phyloP scores from a whole-genome alignment of 2,329 filamentous ascomycete genomes.

The Alternaria postmessia region DNA sequence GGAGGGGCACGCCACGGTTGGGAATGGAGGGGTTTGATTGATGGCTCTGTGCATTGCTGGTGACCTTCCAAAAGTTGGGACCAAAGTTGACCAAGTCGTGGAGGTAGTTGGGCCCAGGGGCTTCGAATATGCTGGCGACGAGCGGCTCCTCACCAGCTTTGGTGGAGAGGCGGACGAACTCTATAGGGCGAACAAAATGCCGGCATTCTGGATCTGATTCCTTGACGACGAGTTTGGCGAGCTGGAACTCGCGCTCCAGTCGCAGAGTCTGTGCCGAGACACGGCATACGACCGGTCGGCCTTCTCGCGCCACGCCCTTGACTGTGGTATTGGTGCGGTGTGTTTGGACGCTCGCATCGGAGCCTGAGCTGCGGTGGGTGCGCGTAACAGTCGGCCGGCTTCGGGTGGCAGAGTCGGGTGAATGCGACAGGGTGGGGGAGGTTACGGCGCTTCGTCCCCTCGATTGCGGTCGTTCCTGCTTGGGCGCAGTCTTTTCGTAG shows the following conservation, averaged over 20 bases:
- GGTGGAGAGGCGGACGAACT: constrained; percentile 75
- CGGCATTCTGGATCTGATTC: constrained; percentile 75
- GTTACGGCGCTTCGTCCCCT: constrained; percentile 35
- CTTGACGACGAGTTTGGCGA: constrained; percentile 74
- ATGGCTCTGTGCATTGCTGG: constrained; percentile 24
- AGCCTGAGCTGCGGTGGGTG: constrained; percentile 47
- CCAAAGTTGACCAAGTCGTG: constrained; percentile 77
- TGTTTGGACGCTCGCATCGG: constrained; percentile 54
- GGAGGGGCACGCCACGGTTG: constrained; percentile 71
- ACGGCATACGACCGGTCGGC: constrained; percentile 74
- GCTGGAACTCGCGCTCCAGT: constrained; percentile 87
- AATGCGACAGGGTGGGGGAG: constrained; percentile 38
- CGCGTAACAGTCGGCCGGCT: constrained; percentile 35
- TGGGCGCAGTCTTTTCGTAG: constrained; percentile 31
- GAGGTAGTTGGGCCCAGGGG: constrained; percentile 77
- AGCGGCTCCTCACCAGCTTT: constrained; percentile 76
- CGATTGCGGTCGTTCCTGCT: constrained; percentile 32
- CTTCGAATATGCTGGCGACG: constrained; percentile 81
- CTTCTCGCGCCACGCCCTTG: constrained; percentile 52
- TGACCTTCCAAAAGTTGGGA: constrained; percentile 60
- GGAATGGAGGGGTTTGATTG: constrained; percentile 21
- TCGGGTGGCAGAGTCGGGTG: constrained; percentile 35
- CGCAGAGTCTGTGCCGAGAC: constrained; percentile 83
- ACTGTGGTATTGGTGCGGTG: constrained; percentile 58
- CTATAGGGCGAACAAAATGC: constrained; percentile 82